Evolutionary conservation across 371 early-diverging fungal genomes (phyloP).

Genomic region (Rhizopus stolonifer): DNA sequence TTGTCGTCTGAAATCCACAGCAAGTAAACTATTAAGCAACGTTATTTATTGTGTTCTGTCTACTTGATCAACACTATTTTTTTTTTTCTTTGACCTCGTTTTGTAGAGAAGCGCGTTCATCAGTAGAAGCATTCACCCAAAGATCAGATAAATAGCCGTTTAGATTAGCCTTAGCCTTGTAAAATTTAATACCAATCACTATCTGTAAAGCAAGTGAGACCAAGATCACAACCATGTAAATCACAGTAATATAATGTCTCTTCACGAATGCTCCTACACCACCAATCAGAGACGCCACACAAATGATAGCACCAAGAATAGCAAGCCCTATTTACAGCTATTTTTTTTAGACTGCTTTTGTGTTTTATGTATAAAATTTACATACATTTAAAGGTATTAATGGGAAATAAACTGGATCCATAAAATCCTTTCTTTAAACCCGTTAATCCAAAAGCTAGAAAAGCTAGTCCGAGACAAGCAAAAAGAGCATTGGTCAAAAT

Average conservation of each 20-base stretch:
- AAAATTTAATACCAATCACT: slow-evolving; percentile 41
- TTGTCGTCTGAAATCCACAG: slow-evolving; percentile 42
- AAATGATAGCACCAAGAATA: slow-evolving; percentile 40
- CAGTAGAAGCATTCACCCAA: slow-evolving; percentile 27
- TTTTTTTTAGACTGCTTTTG: not conserved
- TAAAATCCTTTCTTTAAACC: slow-evolving; percentile 34
- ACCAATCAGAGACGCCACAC: slow-evolving; percentile 41
- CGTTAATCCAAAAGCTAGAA: slow-evolving; percentile 41
- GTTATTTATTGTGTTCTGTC: not conserved
- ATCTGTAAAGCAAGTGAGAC: slow-evolving; percentile 41
- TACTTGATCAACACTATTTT: not conserved
- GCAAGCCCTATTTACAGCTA: slow-evolving; percentile 22
- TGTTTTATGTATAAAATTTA: not conserved
- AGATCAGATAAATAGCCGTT: slow-evolving; percentile 29
- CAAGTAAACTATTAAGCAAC: slow-evolving; percentile 33
- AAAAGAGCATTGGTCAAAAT: slow-evolving; percentile 44
- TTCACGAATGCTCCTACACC: slow-evolving; percentile 29
- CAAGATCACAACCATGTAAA: slow-evolving; percentile 40
- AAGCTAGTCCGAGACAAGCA: slow-evolving; percentile 42
- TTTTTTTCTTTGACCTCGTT: slow-evolving; percentile 15
- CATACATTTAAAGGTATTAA: slow-evolving; percentile 38
- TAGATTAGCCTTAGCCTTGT: slow-evolving; percentile 37
- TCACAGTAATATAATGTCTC: slow-evolving; percentile 24
- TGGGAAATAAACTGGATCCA: slow-evolving; percentile 45
- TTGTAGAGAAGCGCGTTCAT: slow-evolving; percentile 27